Evolutionary conservation across 331 rosid genomes (phyloP).

Genomic region (Arachis monticola): DNA sequence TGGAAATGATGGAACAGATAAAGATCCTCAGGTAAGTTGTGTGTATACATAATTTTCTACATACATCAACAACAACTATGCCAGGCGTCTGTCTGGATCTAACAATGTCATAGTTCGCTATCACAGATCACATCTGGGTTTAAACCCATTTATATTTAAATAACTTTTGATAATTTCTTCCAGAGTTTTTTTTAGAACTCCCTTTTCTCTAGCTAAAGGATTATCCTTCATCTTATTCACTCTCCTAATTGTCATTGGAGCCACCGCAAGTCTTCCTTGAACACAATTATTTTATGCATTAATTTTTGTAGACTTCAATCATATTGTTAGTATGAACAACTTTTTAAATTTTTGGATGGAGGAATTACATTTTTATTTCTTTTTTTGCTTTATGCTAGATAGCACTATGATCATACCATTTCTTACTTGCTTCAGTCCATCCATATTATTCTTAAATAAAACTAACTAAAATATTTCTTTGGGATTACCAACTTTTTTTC

Average conservation of each 20-base stretch:
- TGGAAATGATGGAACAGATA: slow-evolving; percentile 64
- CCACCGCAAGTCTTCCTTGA: too few species aligned
- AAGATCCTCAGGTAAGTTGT: slow-evolving; percentile 64
- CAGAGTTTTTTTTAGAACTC: too few species aligned
- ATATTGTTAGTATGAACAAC: not conserved
- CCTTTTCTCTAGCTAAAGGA: too few species aligned
- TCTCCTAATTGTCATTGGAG: too few species aligned
- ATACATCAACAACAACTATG: not conserved
- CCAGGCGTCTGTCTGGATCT: too few species aligned
- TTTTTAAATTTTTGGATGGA: not conserved
- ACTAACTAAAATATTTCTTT: slow-evolving; percentile 20
- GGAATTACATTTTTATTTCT: slow-evolving; percentile 10
- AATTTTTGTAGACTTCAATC: slow-evolving; percentile 7
- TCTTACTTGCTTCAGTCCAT: slow-evolving; percentile 11
- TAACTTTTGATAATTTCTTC: too few species aligned
- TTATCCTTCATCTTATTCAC: too few species aligned
- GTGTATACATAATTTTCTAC: slow-evolving; percentile 5
- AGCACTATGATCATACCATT: slow-evolving; percentile 14
- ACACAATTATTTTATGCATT: not conserved
- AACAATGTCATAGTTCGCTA: too few species aligned
- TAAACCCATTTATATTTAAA: too few species aligned
- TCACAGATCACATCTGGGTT: too few species aligned
- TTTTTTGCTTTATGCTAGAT: slow-evolving; percentile 25
- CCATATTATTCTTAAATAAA: slow-evolving; percentile 7
- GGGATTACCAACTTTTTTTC: slow-evolving; percentile 18